phyloP scores from a whole-genome alignment of 345 rosid genomes.

The Geranium brycei region DNA sequence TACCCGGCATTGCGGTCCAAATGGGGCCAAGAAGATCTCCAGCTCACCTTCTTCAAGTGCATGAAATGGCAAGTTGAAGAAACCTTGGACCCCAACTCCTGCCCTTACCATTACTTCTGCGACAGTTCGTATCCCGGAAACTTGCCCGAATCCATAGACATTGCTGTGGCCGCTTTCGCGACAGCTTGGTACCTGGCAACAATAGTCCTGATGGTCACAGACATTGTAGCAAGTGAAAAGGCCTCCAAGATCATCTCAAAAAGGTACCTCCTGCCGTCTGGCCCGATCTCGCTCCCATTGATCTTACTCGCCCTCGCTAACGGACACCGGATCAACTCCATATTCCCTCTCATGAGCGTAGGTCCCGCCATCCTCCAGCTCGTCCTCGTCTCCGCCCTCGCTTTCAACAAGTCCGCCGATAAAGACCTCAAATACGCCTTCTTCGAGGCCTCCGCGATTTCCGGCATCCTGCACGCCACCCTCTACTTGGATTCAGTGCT shows the following conservation, averaged over 20 bases:
- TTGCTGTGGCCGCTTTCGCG: slow-evolving; percentile 29
- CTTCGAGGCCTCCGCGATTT: slow-evolving; percentile 62
- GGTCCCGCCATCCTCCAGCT: slow-evolving; percentile 64
- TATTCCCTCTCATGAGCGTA: slow-evolving; percentile 41
- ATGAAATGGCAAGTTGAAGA: slow-evolving; percentile 70
- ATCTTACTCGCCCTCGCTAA: slow-evolving; percentile 50
- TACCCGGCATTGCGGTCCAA: too few species aligned
- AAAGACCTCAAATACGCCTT: slow-evolving; percentile 42
- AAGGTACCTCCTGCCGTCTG: slow-evolving; percentile 51
- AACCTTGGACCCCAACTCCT: slow-evolving; percentile 60
- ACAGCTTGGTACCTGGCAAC: slow-evolving; percentile 34
- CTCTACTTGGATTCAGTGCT: slow-evolving; percentile 57
- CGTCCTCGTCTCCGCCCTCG: slow-evolving; percentile 46
- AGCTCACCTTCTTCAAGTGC: slow-evolving; percentile 50
- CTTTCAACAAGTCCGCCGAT: slow-evolving; percentile 33
- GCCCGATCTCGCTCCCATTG: slow-evolving; percentile 54
- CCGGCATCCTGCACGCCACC: slow-evolving; percentile 69
- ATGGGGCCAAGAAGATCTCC: too few species aligned
- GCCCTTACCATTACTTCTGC: slow-evolving; percentile 78
- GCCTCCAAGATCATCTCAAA: slow-evolving; percentile 19
- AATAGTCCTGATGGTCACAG: slow-evolving; percentile 25
- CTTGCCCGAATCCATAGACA: slow-evolving; percentile 36
- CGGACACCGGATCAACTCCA: slow-evolving; percentile 49
- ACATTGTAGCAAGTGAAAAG: slow-evolving; percentile 22
- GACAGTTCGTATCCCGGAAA: slow-evolving; percentile 49